Evolutionary conservation across 805 yeast species (phyloP).

Genomic region (Komagataella kurtzmanii): DNA sequence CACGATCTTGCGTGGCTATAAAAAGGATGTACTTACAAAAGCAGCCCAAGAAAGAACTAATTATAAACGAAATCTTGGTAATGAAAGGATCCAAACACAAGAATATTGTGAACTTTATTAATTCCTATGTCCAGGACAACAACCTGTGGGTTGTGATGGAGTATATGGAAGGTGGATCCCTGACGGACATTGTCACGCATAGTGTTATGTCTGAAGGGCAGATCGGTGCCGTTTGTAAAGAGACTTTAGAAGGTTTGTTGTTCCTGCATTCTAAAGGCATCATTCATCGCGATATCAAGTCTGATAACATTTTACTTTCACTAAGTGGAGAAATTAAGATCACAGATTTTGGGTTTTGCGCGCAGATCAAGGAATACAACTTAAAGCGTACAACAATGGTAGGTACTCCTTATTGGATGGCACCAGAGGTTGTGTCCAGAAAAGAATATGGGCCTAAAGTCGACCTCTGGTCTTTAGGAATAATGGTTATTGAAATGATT

Average conservation of each 20-base stretch:
- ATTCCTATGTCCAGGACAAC: slow-evolving; percentile 70
- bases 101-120: slow-evolving; percentile 89
- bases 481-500: slow-evolving; percentile 97
- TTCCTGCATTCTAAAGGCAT: slow-evolving; percentile 86
- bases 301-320: slow-evolving; percentile 84
- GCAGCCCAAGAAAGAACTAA: slow-evolving; percentile 90
- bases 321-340: slow-evolving; percentile 78
- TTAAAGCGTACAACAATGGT: slow-evolving; percentile 95
- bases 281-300: slow-evolving; percentile 93
- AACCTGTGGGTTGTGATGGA: slow-evolving; percentile 99
- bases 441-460: slow-evolving; percentile 95
- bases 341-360: slow-evolving; percentile 94
- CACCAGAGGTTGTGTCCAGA: slow-evolving; percentile 93
- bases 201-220: slow-evolving; percentile 76
- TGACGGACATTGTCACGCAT: slow-evolving; percentile 91
- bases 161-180: slow-evolving; percentile 97
- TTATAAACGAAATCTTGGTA: slow-evolving; percentile 89
- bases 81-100: slow-evolving; percentile 94
- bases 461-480: slow-evolving; percentile 96
- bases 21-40: slow-evolving; percentile 88
- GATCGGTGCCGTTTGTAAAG: slow-evolving; percentile 83
- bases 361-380: slow-evolving; percentile 72
- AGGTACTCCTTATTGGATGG: slow-evolving; percentile 99
- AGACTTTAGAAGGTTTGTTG: slow-evolving; percentile 82
- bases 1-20: slow-evolving; percentile 65